A percentile compares a stretch with the other conserved stretches of the same genome.
Conservation (phyloP, 2,329 filamentous ascomycete genomes). For the Alternaria sp. region DNA sequence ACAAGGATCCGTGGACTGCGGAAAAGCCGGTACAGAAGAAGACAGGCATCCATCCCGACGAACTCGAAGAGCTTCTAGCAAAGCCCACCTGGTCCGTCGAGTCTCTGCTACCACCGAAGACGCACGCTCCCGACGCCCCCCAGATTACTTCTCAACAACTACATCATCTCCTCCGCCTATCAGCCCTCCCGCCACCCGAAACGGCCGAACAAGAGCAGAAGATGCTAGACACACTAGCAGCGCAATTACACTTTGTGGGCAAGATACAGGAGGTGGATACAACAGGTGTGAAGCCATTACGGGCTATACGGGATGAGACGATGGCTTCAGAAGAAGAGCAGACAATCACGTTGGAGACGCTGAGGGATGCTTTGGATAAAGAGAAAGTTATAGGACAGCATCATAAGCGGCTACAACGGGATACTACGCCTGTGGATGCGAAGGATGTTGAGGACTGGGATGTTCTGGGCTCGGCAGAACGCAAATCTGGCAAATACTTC, state of each 20-base stretch:
- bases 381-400: conserved; percentile 67
- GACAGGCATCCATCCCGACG: conserved; percentile 27
- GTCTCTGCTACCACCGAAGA: conserved; percentile 67
- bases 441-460: conserved; percentile 70
- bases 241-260: conserved; percentile 89
- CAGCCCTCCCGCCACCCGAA: conserved; percentile 78
- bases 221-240: conserved; percentile 76
- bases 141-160: conserved; percentile 71
- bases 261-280: conserved; percentile 83
- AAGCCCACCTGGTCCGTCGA: conserved; percentile 84
- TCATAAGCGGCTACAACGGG: conserved; percentile 57
- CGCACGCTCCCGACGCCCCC: conserved; percentile 35
- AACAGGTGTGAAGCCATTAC: conserved; percentile 72
- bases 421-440: conserved; percentile 49
- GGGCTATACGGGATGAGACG: conserved; percentile 83
- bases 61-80: conserved; percentile 59
- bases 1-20: not conserved
- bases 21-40: not conserved
- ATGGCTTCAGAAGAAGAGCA: conserved; percentile 59
- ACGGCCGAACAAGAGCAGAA: conserved; percentile 66
- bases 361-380: conserved; percentile 62
- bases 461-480: conserved; percentile 69
- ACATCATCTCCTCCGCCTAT: conserved; percentile 84
- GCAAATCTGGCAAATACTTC: conserved; percentile 75
- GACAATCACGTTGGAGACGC: conserved; percentile 64